These are phyloP conservation scores for Trichoderma asperelloides DNA, from an alignment of 495 filamentous ascomycete species.

Conservation along the genomic window DNA sequence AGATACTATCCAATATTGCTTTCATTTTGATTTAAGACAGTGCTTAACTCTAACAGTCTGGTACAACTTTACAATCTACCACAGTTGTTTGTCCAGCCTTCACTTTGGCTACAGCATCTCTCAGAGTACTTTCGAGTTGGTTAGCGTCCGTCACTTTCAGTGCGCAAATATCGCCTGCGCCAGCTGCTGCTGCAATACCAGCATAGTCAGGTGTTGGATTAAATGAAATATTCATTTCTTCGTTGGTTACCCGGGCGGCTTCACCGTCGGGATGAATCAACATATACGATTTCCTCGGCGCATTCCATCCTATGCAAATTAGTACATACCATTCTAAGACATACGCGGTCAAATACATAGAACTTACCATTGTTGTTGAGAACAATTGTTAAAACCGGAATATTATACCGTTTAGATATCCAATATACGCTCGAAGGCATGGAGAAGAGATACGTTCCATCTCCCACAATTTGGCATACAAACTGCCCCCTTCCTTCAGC, in stretches of 20 bases:
- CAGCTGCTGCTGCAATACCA: constrained; percentile 84
- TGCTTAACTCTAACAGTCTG: background rate
- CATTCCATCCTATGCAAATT: constrained; percentile 63
- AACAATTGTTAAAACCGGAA: constrained; percentile 23
- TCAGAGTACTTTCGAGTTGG: constrained; percentile 51
- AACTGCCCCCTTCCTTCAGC: constrained; percentile 13
- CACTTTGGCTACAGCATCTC: constrained; percentile 60
- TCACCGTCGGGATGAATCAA: constrained; percentile 78
- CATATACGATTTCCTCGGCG: constrained; percentile 63
- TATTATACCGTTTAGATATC: constrained; percentile 20
- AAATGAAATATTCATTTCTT: constrained; percentile 86
- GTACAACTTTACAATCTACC: constrained; percentile 38
- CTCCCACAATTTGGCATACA: constrained; percentile 22
- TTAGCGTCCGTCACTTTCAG: constrained; percentile 51
- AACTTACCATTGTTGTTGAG: constrained; percentile 20
- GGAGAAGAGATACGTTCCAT: constrained; percentile 25
- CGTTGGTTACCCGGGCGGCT: constrained; percentile 66
- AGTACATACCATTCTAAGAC: background rate
- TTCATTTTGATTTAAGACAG: too few relatives aligned
- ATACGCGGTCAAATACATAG: background rate
- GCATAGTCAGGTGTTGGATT: constrained; percentile 79
- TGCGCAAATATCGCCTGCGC: constrained; percentile 64
- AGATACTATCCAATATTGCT: too few relatives aligned
- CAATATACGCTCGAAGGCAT: constrained; percentile 23
- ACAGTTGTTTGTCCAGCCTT: constrained; percentile 59